Percentiles rank a stretch among this genome's conserved stretches.
These are phyloP conservation scores for Sordariomycetes sp. DNA, from an alignment of 2,329 filamentous ascomycete species.

Conservation along the genomic window DNA sequence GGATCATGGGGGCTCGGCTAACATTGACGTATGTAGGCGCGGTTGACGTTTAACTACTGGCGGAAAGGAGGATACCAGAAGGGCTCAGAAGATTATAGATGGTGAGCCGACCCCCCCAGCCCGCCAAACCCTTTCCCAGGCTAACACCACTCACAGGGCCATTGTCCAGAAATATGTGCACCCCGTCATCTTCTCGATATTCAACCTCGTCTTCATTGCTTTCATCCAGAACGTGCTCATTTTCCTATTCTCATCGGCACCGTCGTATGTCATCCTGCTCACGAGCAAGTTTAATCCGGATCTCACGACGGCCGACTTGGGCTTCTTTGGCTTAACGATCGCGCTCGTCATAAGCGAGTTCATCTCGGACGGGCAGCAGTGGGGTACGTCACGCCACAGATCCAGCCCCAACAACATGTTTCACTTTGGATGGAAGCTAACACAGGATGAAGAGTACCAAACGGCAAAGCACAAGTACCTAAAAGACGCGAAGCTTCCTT, in stretches of 20 bases:
- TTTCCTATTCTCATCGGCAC: constrained; percentile 57
- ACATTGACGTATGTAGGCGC: constrained; percentile 32
- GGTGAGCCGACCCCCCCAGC: constrained; percentile 25
- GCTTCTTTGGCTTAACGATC: constrained; percentile 31
- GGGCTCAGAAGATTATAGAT: constrained; percentile 92
- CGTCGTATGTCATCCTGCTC: constrained; percentile 73
- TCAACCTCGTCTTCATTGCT: constrained; percentile 86
- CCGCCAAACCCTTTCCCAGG: background rate
- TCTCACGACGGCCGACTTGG: constrained; percentile 28
- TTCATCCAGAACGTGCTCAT: constrained; percentile 73
- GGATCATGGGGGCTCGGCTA: background rate
- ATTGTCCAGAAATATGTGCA: constrained; percentile 57
- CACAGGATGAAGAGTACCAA: constrained; percentile 50
- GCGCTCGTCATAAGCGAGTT: constrained; percentile 52
- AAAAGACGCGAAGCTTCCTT: constrained; percentile 56
- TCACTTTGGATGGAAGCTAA: constrained; percentile 6
- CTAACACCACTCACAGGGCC: constrained; percentile 32
- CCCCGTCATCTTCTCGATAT: constrained; percentile 57
- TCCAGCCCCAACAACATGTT: background rate
- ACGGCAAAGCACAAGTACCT: constrained; percentile 66
- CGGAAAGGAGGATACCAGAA: constrained; percentile 82
- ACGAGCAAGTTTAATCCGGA: constrained; percentile 47
- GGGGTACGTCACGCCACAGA: constrained; percentile 36
- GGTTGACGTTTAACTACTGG: constrained; percentile 94
- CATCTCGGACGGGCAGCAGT: constrained; percentile 86